Base-by-base conservation (phyloP, 805 yeast genomes). In the Lachancea sp. region DNA sequence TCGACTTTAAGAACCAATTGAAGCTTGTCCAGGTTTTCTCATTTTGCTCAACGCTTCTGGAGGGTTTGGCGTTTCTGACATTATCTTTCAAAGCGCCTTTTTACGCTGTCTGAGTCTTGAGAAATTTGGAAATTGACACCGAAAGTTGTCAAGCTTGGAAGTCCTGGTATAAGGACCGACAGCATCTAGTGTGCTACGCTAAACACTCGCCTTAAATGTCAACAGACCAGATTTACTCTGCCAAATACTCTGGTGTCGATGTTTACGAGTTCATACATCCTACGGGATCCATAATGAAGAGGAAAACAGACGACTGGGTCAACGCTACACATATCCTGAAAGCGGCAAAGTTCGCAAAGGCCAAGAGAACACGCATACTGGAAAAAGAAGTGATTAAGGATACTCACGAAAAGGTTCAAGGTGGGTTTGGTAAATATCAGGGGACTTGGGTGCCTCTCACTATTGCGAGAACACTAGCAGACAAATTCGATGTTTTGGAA, bases 341-440 rank as follows among this genome's bases (percentile, higher is more conserved):
- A 63, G 90, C 91, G 36, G 96, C 97, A 38, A 82, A 85, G 60
- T 89, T 89, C 63, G 95, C 96, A 49, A 90, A 90, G 66, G 96
- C 97, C 1, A 88, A 85, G 63, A 71, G 98, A 53, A 90, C 97
- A 16, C 82, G 95, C 56, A 88, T 90, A 50, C 73, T 90, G 55
- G 98, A 90, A 62, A 80, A 84, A 57, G 96, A 90, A 51, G 95
- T 91, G n/a, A 96, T 91, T 59, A 77, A 75, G 35, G 95, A 95
- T 4, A 67, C 72, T 16, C 97, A 90, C 62, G 96, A 90, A 58
- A 91, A 91, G 63, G 88, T 90, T 18, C 98, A 90, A 65, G 98
- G 98, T 50, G 98, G 98, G 2, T 90, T 89, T 62, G 98, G 98
- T 44, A 82, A 90, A 59, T 91, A 89, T 65, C 98, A 91, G 65